Percentiles rank a stretch among this genome's conserved stretches.
These are phyloP conservation scores for Stenocarpella maydis DNA, from an alignment of 2,329 filamentous ascomycete genomes.

Conservation along the genomic window DNA sequence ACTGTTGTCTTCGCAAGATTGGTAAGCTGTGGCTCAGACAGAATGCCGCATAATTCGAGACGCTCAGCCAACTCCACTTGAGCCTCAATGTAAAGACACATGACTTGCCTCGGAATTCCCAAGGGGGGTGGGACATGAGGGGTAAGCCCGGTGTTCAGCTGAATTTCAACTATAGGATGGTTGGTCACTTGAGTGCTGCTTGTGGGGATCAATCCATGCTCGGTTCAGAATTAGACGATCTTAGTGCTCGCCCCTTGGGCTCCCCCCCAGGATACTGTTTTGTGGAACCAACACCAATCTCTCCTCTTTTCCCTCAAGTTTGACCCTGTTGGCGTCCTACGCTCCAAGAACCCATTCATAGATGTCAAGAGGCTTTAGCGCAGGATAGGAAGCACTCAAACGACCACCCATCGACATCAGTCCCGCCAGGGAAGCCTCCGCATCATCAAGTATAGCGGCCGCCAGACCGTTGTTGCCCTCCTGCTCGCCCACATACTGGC, in stretches of 20 bases:
- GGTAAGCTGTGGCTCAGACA: not conserved
- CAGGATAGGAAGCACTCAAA: slow-evolving; percentile 12
- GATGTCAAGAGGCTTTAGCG: slow-evolving; percentile 4
- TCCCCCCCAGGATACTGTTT: not conserved
- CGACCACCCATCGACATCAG: slow-evolving; percentile 4
- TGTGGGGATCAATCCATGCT: not conserved
- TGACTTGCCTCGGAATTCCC: not conserved
- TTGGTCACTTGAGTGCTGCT: not conserved
- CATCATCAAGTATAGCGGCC: not conserved
- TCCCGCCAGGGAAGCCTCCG: not conserved
- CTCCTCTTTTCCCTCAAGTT: not conserved
- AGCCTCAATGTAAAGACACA: not conserved
- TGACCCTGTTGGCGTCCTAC: slow-evolving; percentile 10
- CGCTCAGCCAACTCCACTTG: not conserved
- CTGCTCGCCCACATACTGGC: slow-evolving; percentile 20
- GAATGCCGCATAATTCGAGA: not conserved
- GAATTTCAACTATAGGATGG: slow-evolving; percentile 3
- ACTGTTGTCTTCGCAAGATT: not conserved
- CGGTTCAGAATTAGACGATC: not conserved
- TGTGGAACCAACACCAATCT: not conserved
- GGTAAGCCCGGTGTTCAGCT: not conserved
- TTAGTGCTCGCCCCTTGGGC: not conserved
- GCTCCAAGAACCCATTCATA: not conserved
- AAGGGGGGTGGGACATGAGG: not conserved
- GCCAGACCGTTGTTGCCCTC: not conserved